Percentiles rank a stretch among this genome's conserved stretches.
Conservation (phyloP, 768 basidiomycete species). For the Pholiota conissans region DNA sequence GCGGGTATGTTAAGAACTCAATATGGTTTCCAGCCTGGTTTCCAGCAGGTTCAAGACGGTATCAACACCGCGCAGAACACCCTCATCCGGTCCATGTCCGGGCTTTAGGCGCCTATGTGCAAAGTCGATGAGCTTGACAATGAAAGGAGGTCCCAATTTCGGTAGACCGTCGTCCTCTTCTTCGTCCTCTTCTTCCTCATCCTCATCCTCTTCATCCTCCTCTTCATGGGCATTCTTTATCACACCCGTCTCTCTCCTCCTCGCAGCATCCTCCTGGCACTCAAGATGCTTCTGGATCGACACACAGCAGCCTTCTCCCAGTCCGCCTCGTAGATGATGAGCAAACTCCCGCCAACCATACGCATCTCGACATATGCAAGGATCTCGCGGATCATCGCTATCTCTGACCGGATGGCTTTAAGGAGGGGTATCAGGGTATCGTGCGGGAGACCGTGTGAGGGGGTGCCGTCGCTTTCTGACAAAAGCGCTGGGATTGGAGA, state of each 20-base stretch:
- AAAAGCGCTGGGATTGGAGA: slow-evolving; percentile 5
- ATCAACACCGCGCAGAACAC: slow-evolving; percentile 73
- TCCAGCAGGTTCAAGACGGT: slow-evolving; percentile 65
- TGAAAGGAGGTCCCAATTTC: slow-evolving; percentile 50
- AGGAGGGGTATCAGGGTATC: slow-evolving; percentile 59
- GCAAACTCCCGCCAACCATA: slow-evolving; percentile 79
- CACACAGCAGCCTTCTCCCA: slow-evolving; percentile 40
- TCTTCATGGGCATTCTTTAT: slow-evolving; percentile 33
- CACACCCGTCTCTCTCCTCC: slow-evolving; percentile 25
- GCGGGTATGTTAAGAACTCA: too few species aligned
- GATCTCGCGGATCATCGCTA: slow-evolving; percentile 35
- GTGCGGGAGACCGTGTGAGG: slow-evolving; percentile 53
- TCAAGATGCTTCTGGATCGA: slow-evolving; percentile 34
- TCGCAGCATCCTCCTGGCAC: slow-evolving; percentile 19
- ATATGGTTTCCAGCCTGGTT: slow-evolving; percentile 39
- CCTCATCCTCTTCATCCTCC: slow-evolving; percentile 35
- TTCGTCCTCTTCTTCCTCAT: too few species aligned
- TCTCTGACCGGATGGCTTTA: slow-evolving; percentile 48
- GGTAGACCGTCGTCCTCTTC: slow-evolving; percentile 35
- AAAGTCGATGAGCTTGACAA: slow-evolving; percentile 89
- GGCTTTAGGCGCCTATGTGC: slow-evolving; percentile 76
- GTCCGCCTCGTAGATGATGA: slow-evolving; percentile 74
- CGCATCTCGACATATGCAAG: slow-evolving; percentile 63
- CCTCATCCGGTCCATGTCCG: slow-evolving; percentile 76
- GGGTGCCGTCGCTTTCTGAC: slow-evolving; percentile 3